These are phyloP conservation scores for Pseudevernia furfuracea DNA, from an alignment of 495 filamentous ascomycete species.

Conservation along the genomic window DNA sequence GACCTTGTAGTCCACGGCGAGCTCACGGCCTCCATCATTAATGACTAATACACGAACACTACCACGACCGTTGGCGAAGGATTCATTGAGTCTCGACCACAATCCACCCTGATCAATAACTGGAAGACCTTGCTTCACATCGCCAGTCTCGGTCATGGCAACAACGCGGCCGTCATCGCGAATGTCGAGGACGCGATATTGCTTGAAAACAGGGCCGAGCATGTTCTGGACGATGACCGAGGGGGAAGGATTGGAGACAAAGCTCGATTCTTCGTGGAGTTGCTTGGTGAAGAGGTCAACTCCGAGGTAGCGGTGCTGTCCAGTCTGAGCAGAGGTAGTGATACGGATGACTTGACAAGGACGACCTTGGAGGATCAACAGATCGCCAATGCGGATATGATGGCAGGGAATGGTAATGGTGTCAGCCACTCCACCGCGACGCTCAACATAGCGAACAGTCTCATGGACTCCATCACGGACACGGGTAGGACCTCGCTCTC, in stretches of 20 bases:
- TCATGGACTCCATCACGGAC: conserved; percentile 39
- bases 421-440: conserved; percentile 54
- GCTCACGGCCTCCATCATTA: conserved; percentile 85
- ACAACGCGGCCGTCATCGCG: conserved; percentile 75
- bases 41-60: conserved; percentile 92
- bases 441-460: conserved; percentile 48
- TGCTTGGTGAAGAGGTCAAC: conserved; percentile 99
- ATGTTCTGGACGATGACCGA: conserved; percentile 98
- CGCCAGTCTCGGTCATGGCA: conserved; percentile 80
- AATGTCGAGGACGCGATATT: conserved; percentile 98
- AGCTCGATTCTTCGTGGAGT: conserved; percentile 96
- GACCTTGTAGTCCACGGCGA: conserved; percentile 98
- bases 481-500: conserved; percentile 36
- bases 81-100: conserved; percentile 69
- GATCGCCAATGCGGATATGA: conserved; percentile 97
- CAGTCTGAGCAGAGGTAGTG: conserved; percentile 94
- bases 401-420: conserved; percentile 98
- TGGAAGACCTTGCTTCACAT: conserved; percentile 93
- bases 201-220: conserved; percentile 99
- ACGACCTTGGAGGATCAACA: conserved; percentile 97
- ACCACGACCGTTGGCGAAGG: conserved; percentile 88
- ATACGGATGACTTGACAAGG: conserved; percentile 99
- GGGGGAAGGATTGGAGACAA: conserved; percentile 92
- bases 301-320: conserved; percentile 98
- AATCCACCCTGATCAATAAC: conserved; percentile 91